These are phyloP conservation scores for Cyclotella kingstonii DNA, from an alignment of 108 stramenopile genomes.

Conservation along the genomic window DNA sequence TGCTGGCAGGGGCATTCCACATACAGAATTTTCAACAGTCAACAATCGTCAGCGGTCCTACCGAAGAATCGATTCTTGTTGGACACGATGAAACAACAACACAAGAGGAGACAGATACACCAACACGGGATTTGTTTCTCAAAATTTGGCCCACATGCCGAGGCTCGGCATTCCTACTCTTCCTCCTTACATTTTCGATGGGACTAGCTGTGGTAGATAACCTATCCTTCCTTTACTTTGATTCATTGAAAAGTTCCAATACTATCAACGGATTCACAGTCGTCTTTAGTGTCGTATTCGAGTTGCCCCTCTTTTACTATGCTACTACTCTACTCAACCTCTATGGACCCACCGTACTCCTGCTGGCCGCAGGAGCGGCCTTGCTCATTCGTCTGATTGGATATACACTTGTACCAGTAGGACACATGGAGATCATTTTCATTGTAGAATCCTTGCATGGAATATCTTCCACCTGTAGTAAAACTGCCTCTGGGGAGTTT, in stretches of 20 bases:
- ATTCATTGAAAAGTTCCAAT: conserved; percentile 47
- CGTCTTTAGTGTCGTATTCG: conserved; percentile 61
- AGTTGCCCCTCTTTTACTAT: conserved; percentile 63
- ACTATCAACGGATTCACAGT: conserved; percentile 54
- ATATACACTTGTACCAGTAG: conserved; percentile 53
- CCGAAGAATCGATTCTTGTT: too few species aligned
- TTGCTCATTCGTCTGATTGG: conserved; percentile 62
- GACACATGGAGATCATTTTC: conserved; percentile 39
- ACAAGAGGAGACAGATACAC: background rate
- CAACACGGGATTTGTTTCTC: conserved; percentile 13
- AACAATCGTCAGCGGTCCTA: too few species aligned
- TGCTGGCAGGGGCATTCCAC: too few species aligned
- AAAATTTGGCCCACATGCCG: conserved; percentile 25
- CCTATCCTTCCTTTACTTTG: conserved; percentile 65
- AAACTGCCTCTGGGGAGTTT: conserved; percentile 50
- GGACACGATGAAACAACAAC: conserved; percentile 1
- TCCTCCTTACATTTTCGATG: conserved; percentile 40
- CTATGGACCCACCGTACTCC: conserved; percentile 37
- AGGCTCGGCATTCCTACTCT: conserved; percentile 24
- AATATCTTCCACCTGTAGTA: conserved; percentile 56
- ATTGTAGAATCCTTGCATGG: conserved; percentile 73
- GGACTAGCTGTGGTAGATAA: conserved; percentile 58
- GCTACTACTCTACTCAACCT: conserved; percentile 47
- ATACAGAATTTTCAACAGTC: too few species aligned
- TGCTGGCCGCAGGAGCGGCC: conserved; percentile 43